Evolutionary conservation across 202 grass and related monocot genomes (phyloP).

Genomic region (Schoenoplectus triqueter): DNA sequence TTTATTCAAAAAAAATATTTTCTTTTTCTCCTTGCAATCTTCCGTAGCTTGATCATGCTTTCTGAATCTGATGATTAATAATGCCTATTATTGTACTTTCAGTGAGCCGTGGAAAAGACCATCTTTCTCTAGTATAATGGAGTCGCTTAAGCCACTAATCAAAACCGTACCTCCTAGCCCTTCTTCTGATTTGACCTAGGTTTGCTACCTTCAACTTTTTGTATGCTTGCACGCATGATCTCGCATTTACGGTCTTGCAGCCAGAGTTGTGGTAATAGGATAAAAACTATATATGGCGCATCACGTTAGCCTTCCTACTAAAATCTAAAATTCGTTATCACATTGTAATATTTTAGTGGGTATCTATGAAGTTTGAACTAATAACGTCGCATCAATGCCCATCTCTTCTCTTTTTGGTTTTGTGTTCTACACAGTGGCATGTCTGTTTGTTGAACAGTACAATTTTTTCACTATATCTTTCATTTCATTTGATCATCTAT

Average conservation of each 20-base stretch:
- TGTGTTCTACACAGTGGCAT: not conserved
- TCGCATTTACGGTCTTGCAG: not conserved
- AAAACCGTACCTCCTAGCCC: constrained; percentile 49
- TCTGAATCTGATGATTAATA: not conserved
- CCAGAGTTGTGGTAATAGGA: not conserved
- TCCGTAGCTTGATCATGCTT: constrained; percentile 14
- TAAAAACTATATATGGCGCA: not conserved
- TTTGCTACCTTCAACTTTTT: constrained; percentile 8
- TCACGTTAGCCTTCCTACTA: not conserved
- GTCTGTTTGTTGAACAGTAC: not conserved
- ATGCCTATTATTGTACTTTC: constrained; percentile 23
- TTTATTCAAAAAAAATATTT: constrained; percentile 23
- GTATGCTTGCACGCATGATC: constrained; percentile 4
- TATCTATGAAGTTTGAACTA: not conserved
- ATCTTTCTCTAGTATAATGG: constrained; percentile 81
- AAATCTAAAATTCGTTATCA: not conserved
- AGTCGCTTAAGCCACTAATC: constrained; percentile 65
- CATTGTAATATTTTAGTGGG: not conserved
- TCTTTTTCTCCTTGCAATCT: not conserved
- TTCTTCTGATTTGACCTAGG: constrained; percentile 46
- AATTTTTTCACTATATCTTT: not conserved
- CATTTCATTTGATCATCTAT: not conserved
- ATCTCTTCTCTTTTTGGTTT: not conserved
- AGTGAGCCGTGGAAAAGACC: constrained; percentile 87
- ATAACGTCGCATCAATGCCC: not conserved